A percentile compares a stretch with the other conserved stretches of the same genome.
Conservation (phyloP, 495 filamentous ascomycete species). For the Echria macrotheca region DNA sequence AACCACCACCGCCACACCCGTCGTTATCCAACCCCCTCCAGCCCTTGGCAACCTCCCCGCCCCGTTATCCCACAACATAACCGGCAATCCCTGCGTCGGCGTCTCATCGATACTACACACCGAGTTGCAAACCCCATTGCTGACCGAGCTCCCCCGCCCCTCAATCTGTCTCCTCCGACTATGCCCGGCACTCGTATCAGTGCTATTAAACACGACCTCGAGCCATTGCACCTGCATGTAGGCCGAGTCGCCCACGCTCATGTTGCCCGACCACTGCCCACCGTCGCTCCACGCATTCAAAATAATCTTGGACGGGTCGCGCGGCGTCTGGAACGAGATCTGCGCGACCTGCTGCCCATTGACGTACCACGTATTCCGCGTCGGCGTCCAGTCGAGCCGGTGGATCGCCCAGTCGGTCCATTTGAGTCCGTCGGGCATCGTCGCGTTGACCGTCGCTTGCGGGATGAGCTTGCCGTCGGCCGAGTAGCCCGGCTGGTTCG, state of each 20-base stretch:
- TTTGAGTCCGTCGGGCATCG: slow-evolving; percentile 37
- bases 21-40: slow-evolving; percentile 12
- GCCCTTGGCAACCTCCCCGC: not conserved
- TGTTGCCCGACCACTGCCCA: slow-evolving; percentile 66
- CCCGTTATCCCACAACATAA: slow-evolving; percentile 31
- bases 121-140: slow-evolving; percentile 29
- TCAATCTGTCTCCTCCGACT: not conserved
- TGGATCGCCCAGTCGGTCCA: slow-evolving; percentile 69
- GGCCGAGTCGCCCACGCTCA: slow-evolving; percentile 54
- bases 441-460: slow-evolving; percentile 42
- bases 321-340: slow-evolving; percentile 59
- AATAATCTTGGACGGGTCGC: slow-evolving; percentile 53
- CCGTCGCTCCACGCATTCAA: slow-evolving; percentile 77
- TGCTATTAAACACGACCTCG: slow-evolving; percentile 63
- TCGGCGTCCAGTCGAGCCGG: slow-evolving; percentile 65
- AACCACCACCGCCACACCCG: not conserved
- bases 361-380: slow-evolving; percentile 61
- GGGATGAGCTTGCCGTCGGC: slow-evolving; percentile 39
- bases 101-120: slow-evolving; percentile 49
- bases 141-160: slow-evolving; percentile 18
- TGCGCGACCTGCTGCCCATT: slow-evolving; percentile 51
- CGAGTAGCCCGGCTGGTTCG: slow-evolving; percentile 61
- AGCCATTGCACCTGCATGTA: slow-evolving; percentile 70
- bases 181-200: slow-evolving; percentile 10
- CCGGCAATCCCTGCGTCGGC: slow-evolving; percentile 35